phyloP scores from a whole-genome alignment of 257 asterid genomes.

The Salvia splendens region DNA sequence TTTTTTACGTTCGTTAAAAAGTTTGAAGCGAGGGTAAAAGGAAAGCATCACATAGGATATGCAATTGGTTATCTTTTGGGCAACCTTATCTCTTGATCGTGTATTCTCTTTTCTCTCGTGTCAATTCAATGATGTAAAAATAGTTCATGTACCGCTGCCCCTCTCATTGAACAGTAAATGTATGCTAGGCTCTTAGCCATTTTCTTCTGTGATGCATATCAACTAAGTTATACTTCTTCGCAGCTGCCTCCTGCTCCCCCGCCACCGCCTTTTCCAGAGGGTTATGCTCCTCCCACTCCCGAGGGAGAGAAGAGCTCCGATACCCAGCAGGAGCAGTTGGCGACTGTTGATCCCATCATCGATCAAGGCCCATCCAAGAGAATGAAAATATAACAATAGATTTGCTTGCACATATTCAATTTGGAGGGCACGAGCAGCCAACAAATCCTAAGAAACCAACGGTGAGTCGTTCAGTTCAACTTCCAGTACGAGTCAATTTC shows the following conservation, averaged over 20 bases:
- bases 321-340: constrained; percentile 55
- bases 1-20: constrained; percentile 2
- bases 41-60: too few relatives aligned
- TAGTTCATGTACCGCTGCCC: not conserved
- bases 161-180: not conserved
- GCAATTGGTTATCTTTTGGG: constrained; percentile 16
- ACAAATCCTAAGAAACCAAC: constrained; percentile 1
- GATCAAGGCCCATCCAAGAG: constrained; percentile 97
- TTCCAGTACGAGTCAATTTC: not conserved
- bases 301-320: constrained; percentile 73
- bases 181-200: not conserved
- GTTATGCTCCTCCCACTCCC: constrained; percentile 59
- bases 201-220: too few relatives aligned
- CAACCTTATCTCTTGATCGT: constrained; percentile 5
- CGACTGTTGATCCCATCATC: constrained; percentile 73
- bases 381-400: constrained; percentile 56
- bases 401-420: not conserved
- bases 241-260: constrained; percentile 90
- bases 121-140: not conserved
- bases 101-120: not conserved
- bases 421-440: not conserved
- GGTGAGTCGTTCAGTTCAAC: not conserved
- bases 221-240: constrained; percentile 3
- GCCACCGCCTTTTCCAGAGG: constrained; percentile 88
- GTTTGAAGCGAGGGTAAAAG: not conserved